Conservation (phyloP, 2,329 filamentous ascomycete genomes). For the Sporothrix variecibatus region DNA sequence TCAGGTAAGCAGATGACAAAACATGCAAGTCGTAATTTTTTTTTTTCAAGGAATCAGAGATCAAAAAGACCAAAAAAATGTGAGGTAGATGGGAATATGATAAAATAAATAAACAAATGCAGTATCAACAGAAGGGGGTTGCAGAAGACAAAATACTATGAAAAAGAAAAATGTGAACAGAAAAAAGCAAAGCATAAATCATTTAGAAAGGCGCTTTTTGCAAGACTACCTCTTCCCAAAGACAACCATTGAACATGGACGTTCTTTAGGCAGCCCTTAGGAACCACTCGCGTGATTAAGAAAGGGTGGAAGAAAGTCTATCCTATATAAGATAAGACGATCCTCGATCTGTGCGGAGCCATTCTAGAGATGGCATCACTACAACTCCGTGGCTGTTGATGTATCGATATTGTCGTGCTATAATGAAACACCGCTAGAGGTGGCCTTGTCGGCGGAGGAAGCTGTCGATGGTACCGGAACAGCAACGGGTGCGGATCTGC, state of each 20-base stretch:
- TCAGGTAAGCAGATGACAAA: background rate
- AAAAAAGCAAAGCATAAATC: slow-evolving; percentile 9
- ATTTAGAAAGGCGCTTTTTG: background rate
- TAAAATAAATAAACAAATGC: background rate
- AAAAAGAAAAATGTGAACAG: background rate
- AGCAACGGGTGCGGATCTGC: background rate
- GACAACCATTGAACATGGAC: background rate
- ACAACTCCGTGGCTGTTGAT: background rate
- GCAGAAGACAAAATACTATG: background rate
- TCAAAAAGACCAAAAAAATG: background rate
- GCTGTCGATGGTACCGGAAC: slow-evolving; percentile 1
- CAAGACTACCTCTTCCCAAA: background rate
- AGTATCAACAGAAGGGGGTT: background rate
- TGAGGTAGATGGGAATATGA: background rate
- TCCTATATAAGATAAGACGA: too few species aligned
- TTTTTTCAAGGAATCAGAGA: background rate
- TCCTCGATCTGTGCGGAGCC: background rate
- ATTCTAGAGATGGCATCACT: too few species aligned
- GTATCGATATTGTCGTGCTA: background rate
- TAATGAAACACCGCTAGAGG: slow-evolving; percentile 28
- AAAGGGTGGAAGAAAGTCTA: too few species aligned
- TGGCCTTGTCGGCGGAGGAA: slow-evolving; percentile 14
- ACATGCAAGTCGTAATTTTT: too few species aligned
- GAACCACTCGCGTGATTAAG: too few species aligned
- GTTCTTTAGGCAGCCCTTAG: background rate